Evolutionary conservation across 1,284 basidiomycete genomes (phyloP).

Genomic region (Boletellus dicymbophilus): DNA sequence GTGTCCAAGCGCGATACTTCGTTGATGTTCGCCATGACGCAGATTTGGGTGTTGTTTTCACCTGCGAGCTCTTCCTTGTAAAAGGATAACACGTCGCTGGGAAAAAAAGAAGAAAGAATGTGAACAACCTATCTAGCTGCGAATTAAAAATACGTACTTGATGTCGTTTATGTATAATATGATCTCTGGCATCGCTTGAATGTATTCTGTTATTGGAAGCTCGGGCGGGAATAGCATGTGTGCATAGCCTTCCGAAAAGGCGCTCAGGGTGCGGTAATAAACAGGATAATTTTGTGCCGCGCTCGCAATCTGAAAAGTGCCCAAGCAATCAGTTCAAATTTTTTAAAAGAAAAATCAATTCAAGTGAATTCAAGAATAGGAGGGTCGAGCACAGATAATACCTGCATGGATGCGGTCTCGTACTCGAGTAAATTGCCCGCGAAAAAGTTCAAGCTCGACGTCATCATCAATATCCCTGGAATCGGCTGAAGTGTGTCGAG

Average conservation of each 20-base stretch:
- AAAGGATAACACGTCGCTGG: conserved; percentile 38
- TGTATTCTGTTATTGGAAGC: conserved; percentile 24
- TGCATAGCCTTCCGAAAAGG: conserved; percentile 24
- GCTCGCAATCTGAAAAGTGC: conserved; percentile 6
- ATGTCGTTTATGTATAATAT: conserved; percentile 23
- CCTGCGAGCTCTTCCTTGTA: conserved; percentile 37
- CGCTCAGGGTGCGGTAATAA: conserved; percentile 29
- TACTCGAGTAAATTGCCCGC: conserved; percentile 29
- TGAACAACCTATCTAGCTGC: too few relatives aligned
- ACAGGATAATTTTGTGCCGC: conserved; percentile 23
- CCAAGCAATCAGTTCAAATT: not conserved
- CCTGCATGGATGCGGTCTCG: conserved; percentile 24
- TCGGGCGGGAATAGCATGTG: conserved; percentile 28
- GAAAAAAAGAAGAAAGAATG: not conserved
- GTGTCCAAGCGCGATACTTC: conserved; percentile 19
- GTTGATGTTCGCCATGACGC: conserved; percentile 19
- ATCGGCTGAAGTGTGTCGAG: conserved; percentile 13
- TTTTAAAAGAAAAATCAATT: too few relatives aligned
- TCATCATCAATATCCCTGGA: conserved; percentile 24
- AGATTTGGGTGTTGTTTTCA: conserved; percentile 32
- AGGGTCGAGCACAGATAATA: too few relatives aligned
- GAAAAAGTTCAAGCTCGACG: conserved; percentile 28
- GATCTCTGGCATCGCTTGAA: conserved; percentile 29
- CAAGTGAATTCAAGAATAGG: too few relatives aligned
- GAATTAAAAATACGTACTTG: conserved; percentile 23